Percentiles rank a stretch among this genome's conserved stretches.
Conservation (phyloP, 78 protist species). For the Monosiga brevicollis region DNA sequence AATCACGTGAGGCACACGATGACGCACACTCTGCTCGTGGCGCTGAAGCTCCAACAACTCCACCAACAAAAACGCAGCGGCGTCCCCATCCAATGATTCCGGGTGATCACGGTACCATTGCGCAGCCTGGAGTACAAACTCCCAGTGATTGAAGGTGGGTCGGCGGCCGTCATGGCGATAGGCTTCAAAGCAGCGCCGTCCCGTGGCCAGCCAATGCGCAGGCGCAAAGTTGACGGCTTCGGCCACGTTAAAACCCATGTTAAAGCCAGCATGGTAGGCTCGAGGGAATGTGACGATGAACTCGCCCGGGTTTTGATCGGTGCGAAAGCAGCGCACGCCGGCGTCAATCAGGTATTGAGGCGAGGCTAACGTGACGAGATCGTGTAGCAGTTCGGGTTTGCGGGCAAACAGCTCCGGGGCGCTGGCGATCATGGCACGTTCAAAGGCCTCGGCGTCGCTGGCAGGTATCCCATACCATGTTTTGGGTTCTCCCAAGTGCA, state of each 20-base stretch:
- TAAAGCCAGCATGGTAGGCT: conserved; percentile 84
- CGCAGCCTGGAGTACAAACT: not conserved
- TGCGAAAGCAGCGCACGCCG: conserved; percentile 37
- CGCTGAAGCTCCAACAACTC: not conserved
- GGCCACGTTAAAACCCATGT: conserved; percentile 68
- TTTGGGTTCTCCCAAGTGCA: conserved; percentile 71
- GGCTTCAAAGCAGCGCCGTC: conserved; percentile 2
- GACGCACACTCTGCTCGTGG: not conserved
- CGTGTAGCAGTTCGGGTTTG: conserved; percentile 51
- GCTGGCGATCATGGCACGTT: conserved; percentile 13
- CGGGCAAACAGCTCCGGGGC: conserved; percentile 49
- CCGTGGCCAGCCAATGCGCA: conserved; percentile 62
- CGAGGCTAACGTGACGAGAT: conserved; percentile 47
- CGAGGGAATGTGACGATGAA: conserved; percentile 79
- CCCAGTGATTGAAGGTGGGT: not conserved
- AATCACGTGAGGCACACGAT: not conserved
- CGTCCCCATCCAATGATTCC: not conserved
- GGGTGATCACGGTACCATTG: not conserved
- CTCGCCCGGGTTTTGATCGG: conserved; percentile 73
- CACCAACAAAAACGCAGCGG: not conserved
- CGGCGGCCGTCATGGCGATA: not conserved
- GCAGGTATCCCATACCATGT: conserved; percentile 61
- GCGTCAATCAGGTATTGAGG: conserved; percentile 31
- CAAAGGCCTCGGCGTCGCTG: conserved; percentile 22
- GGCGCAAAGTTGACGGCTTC: conserved; percentile 84